Base-by-base conservation (phyloP, 768 basidiomycete species). In the Multifurca ochricompacta region DNA sequence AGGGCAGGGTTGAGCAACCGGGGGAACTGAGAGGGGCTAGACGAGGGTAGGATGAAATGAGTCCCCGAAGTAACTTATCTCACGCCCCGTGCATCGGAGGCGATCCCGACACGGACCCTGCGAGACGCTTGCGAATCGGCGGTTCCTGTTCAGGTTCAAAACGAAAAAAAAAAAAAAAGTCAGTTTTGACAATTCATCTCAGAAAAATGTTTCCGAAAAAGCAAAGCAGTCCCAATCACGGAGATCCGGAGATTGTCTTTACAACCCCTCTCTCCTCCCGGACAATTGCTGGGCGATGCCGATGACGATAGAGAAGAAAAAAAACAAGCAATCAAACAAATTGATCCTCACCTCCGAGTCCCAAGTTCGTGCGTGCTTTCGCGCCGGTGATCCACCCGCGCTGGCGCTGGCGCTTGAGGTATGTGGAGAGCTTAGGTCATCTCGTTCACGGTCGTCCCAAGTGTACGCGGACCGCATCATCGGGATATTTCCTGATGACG, bases 341-440 rank as follows among this genome's bases (percentile, higher is more conserved):
- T 14, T 16, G 9, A 16, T 4, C n/a, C 47, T 48, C 47, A 56
- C 60, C 32, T 55, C 58, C 6, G 42, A 27, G 36, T 61, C 60
- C 60, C 60, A 61, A 3, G 51, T 42, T 16, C 60, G 60, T 1
- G 57, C 51, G 19, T 61, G 60, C 37, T 61, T 61, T 9, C 60
- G 58, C 5, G 46, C 58, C 5, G 58, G 53, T 4, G 60, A 48
- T 45, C 52, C 59, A 8, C 57, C 32, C 2, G 35, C 40, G 34
- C 52, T 54, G 13, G 30, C 42, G 21, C 59, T 61, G 1, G 58
- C 45, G 25, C 52, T 61, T 13, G 59, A 51, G 6, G 57, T 54
- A 19, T 51, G 59, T 21, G 59, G 59, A 10, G 59, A 60, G 6
- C 36, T 47, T 4, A 28, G 2, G 11, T 59, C 58, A 7, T 59